Evolutionary conservation across 2,329 filamentous ascomycete species (phyloP), one percentile per base, ranked within the genome.

Genomic region (Xylariaceae sp.): DNA sequence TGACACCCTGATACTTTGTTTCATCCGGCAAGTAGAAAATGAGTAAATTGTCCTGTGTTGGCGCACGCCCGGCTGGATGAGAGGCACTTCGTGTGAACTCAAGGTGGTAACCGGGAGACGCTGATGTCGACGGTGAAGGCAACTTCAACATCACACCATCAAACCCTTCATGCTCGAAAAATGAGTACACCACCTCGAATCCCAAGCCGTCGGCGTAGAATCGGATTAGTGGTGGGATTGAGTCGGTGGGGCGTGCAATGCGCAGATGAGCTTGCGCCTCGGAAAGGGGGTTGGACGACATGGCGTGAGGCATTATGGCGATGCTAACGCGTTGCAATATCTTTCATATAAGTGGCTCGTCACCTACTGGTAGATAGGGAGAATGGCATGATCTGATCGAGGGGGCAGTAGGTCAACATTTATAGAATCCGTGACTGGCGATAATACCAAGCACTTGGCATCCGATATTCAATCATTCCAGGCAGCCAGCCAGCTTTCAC

Each of bases 161-260:
- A 44, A 62, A 62, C 3, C 58, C 62, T 11, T 64, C 58, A 52
- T 62, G 62, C 23, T 47, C 56, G 15, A 10, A 17, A 44, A 64
- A 63, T 6, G 60, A 39, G 17, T 10, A 1, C 11, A 55, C 52
- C 30, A 59, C 56, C 42, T 55, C 53, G 45, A 64, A 62, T 7
- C 60, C 61, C 11, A 64, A 11, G 30, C 60, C 58, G n/a, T 61
- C 56, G 39, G 59, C 54, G 51, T 64, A 64, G 58, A 64, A 64
- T n/a, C 52, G 57, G 17, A 64, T 51, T 1, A 64, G 60, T 15
- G 60, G 17, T 13, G 51, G 30, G 50, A 64, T 62, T 3, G 60
- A 60, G 50, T 62, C 62, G 5, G 62, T 63, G 30, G 62, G 62
- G n/a, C 62, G 49, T 2, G 62, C 60, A 48, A 64, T 52, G 49